Conservation (phyloP, 129 eudicot species). For the Lonicera japonica region DNA sequence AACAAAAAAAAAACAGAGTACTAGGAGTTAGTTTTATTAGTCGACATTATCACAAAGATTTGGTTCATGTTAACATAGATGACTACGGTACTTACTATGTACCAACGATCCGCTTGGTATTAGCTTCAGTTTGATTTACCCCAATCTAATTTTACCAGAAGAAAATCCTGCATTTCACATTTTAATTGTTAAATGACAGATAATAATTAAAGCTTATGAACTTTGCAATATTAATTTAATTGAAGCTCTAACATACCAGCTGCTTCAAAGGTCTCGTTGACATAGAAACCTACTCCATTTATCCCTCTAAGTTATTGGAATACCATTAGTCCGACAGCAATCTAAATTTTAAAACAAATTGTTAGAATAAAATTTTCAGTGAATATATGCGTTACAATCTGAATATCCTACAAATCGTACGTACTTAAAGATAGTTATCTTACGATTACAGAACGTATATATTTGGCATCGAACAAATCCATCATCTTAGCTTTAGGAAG, state of each 20-base stretch:
- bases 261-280: conserved; percentile 59
- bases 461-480: conserved; percentile 55
- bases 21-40: too few relatives aligned
- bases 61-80: too few relatives aligned
- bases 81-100: conserved; percentile 62
- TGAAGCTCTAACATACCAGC: conserved; percentile 41
- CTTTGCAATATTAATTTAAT: background rate
- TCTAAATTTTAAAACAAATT: conserved; percentile 35
- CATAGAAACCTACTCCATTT: conserved; percentile 83
- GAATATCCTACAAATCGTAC: background rate
- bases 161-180: conserved; percentile 52
- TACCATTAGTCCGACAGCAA: conserved; percentile 85
- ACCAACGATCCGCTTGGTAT: too few relatives aligned
- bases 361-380: background rate
- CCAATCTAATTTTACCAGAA: conserved; percentile 54
- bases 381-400: background rate
- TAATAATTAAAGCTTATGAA: background rate
- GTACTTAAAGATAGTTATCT: conserved; percentile 18
- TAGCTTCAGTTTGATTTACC: too few relatives aligned
- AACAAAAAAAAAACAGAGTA: too few relatives aligned
- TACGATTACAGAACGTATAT: conserved; percentile 65
- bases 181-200: conserved; percentile 1
- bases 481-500: conserved; percentile 47
- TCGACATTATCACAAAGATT: too few relatives aligned
- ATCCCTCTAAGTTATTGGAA: conserved; percentile 86